Evolutionary conservation across 257 asterid species (phyloP), one percentile per base, ranked within the genome.

Genomic region (Thymus quinquecostatus): DNA sequence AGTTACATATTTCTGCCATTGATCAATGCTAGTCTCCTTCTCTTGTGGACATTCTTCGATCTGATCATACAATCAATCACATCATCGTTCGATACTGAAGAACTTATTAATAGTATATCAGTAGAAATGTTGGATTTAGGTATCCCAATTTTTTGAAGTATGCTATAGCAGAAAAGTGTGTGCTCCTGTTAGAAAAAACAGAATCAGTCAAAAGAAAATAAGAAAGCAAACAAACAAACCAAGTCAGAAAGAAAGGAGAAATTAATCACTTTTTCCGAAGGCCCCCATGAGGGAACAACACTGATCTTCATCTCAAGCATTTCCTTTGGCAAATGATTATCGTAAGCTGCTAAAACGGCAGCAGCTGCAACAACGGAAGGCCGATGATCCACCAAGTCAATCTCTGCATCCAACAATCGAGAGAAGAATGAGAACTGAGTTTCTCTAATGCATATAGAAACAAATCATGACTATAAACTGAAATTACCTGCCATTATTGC

Each of bases 311-410:
- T 40, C 71, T 78, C 87, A 34, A 86, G n/a, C 38, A 48, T 9
- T 51, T 77, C 68, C 5, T 34, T 54, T 3, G 83, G 73, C 43
- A 82, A 65, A 57, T 74, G 71, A 73, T 47, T 40, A 76, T 80
- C 87, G 57, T 44, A 73, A 5, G 87, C 82, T 3, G 87, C 89
- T 76, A 86, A 74, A 14, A 84, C 82, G 14, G 88, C 85, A 1
- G 88, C 88, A 4, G 87, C 87, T 7, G 91, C 84, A 68, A 84
- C 34, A 53, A 86, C 36, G 2, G 87, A 83, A 8, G 89, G 84
- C 44, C 73, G 85, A 69, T 60, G 71, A 51, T 80, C 85, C 21
- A 64, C 73, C 45, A 78, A 81, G 54, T 75, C 78, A 8, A 82
- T 58, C 75, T 73, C 91, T 86, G 81, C 70, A 80, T 56, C 11